These are phyloP conservation scores for Syncephalastrum racemosum DNA, from an alignment of 371 early-diverging fungal genomes.

Conservation along the genomic window DNA sequence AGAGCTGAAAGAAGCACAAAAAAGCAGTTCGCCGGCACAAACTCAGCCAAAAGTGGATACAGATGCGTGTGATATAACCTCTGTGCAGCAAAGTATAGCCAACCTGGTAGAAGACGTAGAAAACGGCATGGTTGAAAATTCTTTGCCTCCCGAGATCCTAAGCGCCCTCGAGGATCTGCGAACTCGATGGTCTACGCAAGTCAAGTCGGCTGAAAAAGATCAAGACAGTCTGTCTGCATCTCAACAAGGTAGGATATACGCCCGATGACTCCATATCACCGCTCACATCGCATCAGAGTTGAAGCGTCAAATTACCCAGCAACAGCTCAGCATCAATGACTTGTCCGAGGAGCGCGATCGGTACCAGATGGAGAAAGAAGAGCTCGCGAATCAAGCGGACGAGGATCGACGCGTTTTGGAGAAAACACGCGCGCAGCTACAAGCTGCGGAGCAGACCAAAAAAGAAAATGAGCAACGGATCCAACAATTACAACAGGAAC, in stretches of 20 bases:
- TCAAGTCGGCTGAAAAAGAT: no score
- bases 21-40: no score
- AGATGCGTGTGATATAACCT: no score
- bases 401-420: constrained; percentile 8
- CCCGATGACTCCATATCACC: neutral
- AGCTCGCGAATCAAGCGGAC: constrained; percentile 13
- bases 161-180: constrained; percentile 30
- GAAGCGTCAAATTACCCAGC: constrained; percentile 40
- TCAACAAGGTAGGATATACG: constrained; percentile 15
- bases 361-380: constrained; percentile 32
- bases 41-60: no score
- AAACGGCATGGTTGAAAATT: constrained; percentile 22
- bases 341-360: constrained; percentile 40
- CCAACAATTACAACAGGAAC: constrained; percentile 41
- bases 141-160: constrained; percentile 32
- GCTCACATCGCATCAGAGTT: constrained; percentile 20
- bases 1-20: no score
- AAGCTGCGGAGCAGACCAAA: constrained; percentile 18
- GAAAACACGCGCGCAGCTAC: constrained; percentile 1
- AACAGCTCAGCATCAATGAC: constrained; percentile 35
- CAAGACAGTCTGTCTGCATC: no score
- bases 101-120: constrained; percentile 32
- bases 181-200: constrained; percentile 1
- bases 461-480: constrained; percentile 21
- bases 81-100: constrained; percentile 18